Percentiles rank a stretch among this genome's conserved stretches.
These are phyloP conservation scores for Xylaria flabelliformis DNA, from an alignment of 495 filamentous ascomycete genomes.

Conservation along the genomic window DNA sequence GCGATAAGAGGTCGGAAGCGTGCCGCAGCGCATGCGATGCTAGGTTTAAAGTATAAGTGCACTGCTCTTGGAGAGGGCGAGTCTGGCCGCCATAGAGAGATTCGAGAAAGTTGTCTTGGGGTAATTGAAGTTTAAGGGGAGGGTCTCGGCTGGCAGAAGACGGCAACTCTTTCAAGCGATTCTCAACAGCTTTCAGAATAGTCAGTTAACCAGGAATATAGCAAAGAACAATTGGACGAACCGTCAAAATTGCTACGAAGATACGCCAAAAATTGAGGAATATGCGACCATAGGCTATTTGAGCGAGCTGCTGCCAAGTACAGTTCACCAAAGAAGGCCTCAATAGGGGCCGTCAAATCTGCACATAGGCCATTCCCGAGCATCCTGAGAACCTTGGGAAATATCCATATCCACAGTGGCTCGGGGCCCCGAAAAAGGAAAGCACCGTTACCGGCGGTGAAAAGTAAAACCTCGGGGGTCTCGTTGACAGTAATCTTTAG, in stretches of 20 bases:
- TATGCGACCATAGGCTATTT: constrained; percentile 53
- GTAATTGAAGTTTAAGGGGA: constrained; percentile 32
- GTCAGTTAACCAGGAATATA: constrained; percentile 25
- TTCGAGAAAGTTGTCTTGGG: constrained; percentile 30
- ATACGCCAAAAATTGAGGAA: constrained; percentile 50
- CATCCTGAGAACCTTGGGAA: constrained; percentile 66
- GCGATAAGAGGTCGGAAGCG: constrained; percentile 40
- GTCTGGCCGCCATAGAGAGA: constrained; percentile 21
- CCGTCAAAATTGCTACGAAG: constrained; percentile 49
- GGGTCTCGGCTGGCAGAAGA: constrained; percentile 30
- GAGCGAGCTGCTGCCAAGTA: constrained; percentile 46
- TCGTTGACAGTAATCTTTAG: constrained; percentile 74
- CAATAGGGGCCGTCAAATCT: constrained; percentile 53
- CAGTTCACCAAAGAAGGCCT: constrained; percentile 56
- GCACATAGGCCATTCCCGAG: constrained; percentile 55
- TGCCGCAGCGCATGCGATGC: constrained; percentile 42
- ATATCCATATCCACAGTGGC: constrained; percentile 81
- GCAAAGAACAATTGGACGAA: constrained; percentile 36
- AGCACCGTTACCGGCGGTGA: constrained; percentile 41
- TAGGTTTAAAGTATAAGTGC: constrained; percentile 32
- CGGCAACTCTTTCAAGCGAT: constrained; percentile 22
- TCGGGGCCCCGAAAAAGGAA: constrained; percentile 59
- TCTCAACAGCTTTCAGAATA: constrained; percentile 16
- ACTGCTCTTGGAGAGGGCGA: constrained; percentile 33
- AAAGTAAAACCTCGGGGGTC: constrained; percentile 73